These are phyloP conservation scores for Corinectria fuckeliana DNA, from an alignment of 2,329 filamentous ascomycete genomes.

Conservation along the genomic window DNA sequence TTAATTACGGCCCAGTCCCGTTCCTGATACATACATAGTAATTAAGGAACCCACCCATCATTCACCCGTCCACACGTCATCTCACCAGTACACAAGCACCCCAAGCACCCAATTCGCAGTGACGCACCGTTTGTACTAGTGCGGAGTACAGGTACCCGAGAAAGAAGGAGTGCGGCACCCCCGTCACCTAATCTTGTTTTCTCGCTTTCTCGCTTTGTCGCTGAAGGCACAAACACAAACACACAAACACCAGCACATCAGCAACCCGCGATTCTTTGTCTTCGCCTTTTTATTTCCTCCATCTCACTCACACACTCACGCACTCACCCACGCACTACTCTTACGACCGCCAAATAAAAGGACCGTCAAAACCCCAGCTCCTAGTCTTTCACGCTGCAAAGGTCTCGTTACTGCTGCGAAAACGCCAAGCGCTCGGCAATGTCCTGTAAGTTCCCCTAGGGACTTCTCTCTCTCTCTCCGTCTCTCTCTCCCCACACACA, in stretches of 20 bases:
- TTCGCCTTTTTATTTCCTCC: background rate
- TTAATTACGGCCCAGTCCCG: background rate
- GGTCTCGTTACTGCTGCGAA: background rate
- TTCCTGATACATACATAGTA: no score
- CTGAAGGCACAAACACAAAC: background rate
- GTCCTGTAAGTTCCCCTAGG: slow-evolving; percentile 15
- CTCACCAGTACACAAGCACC: no score
- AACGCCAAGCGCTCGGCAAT: slow-evolving; percentile 9
- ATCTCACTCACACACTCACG: background rate
- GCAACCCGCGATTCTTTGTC: background rate
- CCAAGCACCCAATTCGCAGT: no score
- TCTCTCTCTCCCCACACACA: background rate
- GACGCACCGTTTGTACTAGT: no score
- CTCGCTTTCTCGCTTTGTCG: background rate
- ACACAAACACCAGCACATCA: no score
- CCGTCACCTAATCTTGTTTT: background rate
- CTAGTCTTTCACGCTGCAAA: background rate
- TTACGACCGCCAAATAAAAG: background rate
- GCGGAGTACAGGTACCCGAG: no score
- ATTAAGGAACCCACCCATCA: background rate
- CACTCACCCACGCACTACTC: no score
- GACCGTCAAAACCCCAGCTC: background rate
- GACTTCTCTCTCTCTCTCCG: no score
- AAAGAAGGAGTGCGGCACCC: background rate
- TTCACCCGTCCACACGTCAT: no score